Evolutionary conservation across 805 yeast species (phyloP).

Genomic region (Debaryomyces prosopidis): DNA sequence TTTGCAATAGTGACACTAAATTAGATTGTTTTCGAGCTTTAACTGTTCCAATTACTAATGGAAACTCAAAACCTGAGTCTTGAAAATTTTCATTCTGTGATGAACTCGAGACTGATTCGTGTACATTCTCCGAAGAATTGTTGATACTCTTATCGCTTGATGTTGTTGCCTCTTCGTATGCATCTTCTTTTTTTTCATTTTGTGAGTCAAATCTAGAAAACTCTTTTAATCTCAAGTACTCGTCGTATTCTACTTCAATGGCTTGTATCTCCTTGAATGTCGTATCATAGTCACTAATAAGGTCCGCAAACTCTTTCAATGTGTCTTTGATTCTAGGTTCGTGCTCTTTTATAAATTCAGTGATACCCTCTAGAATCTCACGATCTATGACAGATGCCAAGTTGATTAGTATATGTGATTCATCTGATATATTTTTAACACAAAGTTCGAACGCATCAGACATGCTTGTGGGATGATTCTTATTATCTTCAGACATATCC

Average conservation of each 20-base stretch:
- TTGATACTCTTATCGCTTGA: background rate
- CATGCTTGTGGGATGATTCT: constrained; percentile 1
- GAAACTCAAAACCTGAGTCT: constrained; percentile 25
- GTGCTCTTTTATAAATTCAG: constrained; percentile 33
- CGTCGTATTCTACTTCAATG: constrained; percentile 28
- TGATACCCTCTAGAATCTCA: constrained; percentile 32
- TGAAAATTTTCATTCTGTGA: background rate
- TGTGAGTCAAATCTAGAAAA: constrained; percentile 15
- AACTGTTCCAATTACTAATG: constrained; percentile 30
- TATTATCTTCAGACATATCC: background rate
- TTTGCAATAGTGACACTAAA: constrained; percentile 21
- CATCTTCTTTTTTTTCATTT: background rate
- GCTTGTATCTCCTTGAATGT: constrained; percentile 26
- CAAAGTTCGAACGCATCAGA: constrained; percentile 13
- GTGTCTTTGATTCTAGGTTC: constrained; percentile 32
- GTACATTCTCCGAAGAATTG: background rate
- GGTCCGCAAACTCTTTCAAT: constrained; percentile 21
- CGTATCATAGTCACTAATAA: constrained; percentile 25
- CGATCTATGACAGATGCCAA: constrained; percentile 36
- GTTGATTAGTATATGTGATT: constrained; percentile 20
- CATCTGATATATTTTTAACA: constrained; percentile 19
- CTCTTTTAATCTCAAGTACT: constrained; percentile 32
- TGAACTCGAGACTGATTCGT: background rate
- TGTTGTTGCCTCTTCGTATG: background rate
- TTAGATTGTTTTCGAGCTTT: constrained; percentile 15